Percentiles rank a stretch among this genome's conserved stretches.
phyloP scores from a whole-genome alignment of 2,329 filamentous ascomycete genomes.

The Hypoxylon sp. region DNA sequence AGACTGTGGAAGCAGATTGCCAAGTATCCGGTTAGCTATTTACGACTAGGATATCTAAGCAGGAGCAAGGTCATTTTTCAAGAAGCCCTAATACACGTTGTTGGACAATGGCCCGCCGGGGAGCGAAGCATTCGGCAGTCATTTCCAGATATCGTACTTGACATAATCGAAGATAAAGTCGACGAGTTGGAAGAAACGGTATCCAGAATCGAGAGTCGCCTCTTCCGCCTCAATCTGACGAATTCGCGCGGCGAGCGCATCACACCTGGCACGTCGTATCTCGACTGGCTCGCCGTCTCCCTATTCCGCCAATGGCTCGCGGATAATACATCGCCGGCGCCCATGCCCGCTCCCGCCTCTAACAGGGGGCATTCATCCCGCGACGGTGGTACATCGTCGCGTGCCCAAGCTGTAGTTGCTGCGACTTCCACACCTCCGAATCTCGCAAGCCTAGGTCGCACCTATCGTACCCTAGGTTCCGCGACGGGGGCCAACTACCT shows the following conservation, averaged over 20 bases:
- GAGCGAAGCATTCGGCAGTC: slow-evolving; percentile 81
- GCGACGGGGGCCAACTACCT: slow-evolving; percentile 76
- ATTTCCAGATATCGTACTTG: slow-evolving; percentile 82
- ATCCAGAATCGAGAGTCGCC: slow-evolving; percentile 81
- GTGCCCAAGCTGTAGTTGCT: slow-evolving; percentile 51
- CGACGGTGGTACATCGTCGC: slow-evolving; percentile 43
- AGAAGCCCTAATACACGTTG: slow-evolving; percentile 92
- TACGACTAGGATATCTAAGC: slow-evolving; percentile 89
- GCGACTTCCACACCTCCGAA: slow-evolving; percentile 60
- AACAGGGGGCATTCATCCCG: slow-evolving; percentile 42
- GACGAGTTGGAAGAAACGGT: slow-evolving; percentile 91
- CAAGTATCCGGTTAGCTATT: slow-evolving; percentile 93
- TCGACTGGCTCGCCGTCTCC: slow-evolving; percentile 90
- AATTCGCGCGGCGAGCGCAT: slow-evolving; percentile 87
- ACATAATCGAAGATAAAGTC: slow-evolving; percentile 95
- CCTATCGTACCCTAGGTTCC: slow-evolving; percentile 83
- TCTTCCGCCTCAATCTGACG: slow-evolving; percentile 85
- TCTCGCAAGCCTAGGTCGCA: slow-evolving; percentile 74
- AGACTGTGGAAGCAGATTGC: slow-evolving; percentile 96
- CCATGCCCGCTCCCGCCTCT: slow-evolving; percentile 59
- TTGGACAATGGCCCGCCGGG: slow-evolving; percentile 91
- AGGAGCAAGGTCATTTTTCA: slow-evolving; percentile 87
- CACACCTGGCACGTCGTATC: slow-evolving; percentile 81
- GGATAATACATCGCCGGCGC: slow-evolving; percentile 85
- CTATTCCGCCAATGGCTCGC: slow-evolving; percentile 94